These are phyloP conservation scores for Beauveria sp. DNA, from an alignment of 2,329 filamentous ascomycete species.

Conservation along the genomic window DNA sequence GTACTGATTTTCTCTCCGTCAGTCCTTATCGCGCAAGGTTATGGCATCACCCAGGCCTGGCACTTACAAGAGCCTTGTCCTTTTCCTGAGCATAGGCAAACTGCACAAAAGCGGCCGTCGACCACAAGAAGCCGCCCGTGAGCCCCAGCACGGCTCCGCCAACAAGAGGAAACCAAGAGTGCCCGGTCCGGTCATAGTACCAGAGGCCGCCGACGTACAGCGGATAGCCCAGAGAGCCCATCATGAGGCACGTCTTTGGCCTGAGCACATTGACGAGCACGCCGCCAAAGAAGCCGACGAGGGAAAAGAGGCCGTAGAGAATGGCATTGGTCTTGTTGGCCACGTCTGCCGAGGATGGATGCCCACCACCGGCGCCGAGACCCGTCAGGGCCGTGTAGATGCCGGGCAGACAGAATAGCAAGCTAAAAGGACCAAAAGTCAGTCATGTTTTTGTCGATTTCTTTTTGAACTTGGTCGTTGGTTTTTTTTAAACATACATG, in stretches of 20 bases:
- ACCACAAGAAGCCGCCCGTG: constrained; percentile 15
- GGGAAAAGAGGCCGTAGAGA: constrained; percentile 13
- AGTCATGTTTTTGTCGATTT: neutral
- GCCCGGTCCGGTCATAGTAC: constrained; percentile 14
- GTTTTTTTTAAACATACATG: neutral
- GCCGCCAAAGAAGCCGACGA: constrained; percentile 14
- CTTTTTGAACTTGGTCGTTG: too few relatives aligned
- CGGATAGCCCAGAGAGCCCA: constrained; percentile 16
- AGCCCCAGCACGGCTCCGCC: constrained; percentile 15
- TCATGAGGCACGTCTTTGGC: constrained; percentile 13
- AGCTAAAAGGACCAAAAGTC: neutral
- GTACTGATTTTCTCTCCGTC: neutral
- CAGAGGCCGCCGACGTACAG: constrained; percentile 17
- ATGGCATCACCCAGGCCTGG: too few relatives aligned
- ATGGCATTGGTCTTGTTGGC: constrained; percentile 15
- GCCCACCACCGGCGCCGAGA: constrained; percentile 17
- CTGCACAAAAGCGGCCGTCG: constrained; percentile 6
- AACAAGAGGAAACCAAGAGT: constrained; percentile 15
- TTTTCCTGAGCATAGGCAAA: constrained; percentile 11
- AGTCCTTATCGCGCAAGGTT: too few relatives aligned
- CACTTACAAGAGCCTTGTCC: constrained; percentile 9
- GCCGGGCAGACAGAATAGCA: constrained; percentile 17
- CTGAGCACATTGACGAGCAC: constrained; percentile 14
- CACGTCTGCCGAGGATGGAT: constrained; percentile 13
- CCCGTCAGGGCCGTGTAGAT: constrained; percentile 19